Evolutionary conservation across 306 rosid species (phyloP), one percentile per base, ranked within the genome.

Genomic region (Dalbergia oliveri): DNA sequence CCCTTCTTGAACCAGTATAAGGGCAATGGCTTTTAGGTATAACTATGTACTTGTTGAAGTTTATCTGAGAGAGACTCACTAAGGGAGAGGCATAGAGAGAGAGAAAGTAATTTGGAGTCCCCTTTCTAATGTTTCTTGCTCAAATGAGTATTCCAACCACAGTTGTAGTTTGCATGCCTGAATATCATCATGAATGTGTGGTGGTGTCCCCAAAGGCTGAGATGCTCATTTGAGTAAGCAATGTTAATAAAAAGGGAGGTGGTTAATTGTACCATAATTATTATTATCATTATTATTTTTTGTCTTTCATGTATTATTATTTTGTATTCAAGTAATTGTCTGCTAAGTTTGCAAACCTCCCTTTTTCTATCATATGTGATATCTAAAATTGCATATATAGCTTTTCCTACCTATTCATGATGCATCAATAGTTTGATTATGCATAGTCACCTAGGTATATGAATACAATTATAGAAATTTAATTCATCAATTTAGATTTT

Each of bases 61-160:
- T 9, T 59, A 21, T 21, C 15, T 9, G 45, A 66, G 50, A 66
- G 50, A 63, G 56, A 6, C 39, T 4, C 39, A 35, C 6, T 35
- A 6, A 35, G 5, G 39, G 12, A 37, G 45, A 49, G 49, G 13
- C 23, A 21, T 21, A 21, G 47, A 19, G 14, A 15, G 14, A 15
- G 9, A 15, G 0, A 21, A 21, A 21, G 66, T 35, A 16, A 16
- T 31, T 8, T 65, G 41, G 60, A 78, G 11, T 81, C 77, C 85
- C 84, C n/a, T 78, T 72, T 78, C 64, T 90, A 91, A 88, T 80
- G 69, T 88, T 90, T 93, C 98, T 93, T 93, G 98, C 98, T 93
- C 98, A 91, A 93, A 93, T 93, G 97, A 93, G 97, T 91, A 93
- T 93, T 93, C 97, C 97, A 92, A 59, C 82, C 66, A 57, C 59